A percentile compares a stretch with the other conserved stretches of the same genome.
Evolutionary conservation across 805 yeast species (phyloP).

Genomic region (Ogataea ramenticola): DNA sequence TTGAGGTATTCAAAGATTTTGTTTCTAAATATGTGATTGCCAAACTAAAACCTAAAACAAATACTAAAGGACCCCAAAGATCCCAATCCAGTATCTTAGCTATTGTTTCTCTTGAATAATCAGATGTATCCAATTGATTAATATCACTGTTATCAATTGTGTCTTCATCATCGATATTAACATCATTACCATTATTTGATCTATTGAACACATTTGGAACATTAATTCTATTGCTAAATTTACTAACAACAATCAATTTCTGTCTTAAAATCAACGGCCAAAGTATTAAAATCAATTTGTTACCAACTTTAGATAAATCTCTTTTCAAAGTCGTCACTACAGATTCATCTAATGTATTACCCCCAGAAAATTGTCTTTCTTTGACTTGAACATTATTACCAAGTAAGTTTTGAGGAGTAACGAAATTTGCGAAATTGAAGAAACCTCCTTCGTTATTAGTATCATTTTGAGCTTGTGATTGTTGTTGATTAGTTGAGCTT

Average conservation of each 20-base stretch:
- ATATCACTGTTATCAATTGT: constrained; percentile 8
- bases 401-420: constrained; percentile 23
- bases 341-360: constrained; percentile 53
- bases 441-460: constrained; percentile 6
- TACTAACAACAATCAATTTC: constrained; percentile 21
- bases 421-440: constrained; percentile 25
- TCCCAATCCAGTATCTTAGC: constrained; percentile 47
- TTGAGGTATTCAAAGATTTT: constrained; percentile 18
- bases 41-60: constrained; percentile 41
- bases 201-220: constrained; percentile 8
- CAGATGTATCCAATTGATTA: constrained; percentile 13
- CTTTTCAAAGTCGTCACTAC: constrained; percentile 38
- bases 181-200: constrained; percentile 6
- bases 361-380: constrained; percentile 50
- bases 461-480: background rate
- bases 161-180: constrained; percentile 14
- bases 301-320: constrained; percentile 26
- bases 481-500: constrained; percentile 2
- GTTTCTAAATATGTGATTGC: constrained; percentile 38
- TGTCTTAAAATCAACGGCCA: constrained; percentile 30
- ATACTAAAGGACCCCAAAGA: constrained; percentile 54
- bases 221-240: constrained; percentile 14
- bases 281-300: constrained; percentile 26
- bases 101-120: constrained; percentile 27
- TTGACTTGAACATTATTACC: constrained; percentile 21